Conservation (phyloP, 768 basidiomycete genomes). For the Lepiota subincarnata region DNA sequence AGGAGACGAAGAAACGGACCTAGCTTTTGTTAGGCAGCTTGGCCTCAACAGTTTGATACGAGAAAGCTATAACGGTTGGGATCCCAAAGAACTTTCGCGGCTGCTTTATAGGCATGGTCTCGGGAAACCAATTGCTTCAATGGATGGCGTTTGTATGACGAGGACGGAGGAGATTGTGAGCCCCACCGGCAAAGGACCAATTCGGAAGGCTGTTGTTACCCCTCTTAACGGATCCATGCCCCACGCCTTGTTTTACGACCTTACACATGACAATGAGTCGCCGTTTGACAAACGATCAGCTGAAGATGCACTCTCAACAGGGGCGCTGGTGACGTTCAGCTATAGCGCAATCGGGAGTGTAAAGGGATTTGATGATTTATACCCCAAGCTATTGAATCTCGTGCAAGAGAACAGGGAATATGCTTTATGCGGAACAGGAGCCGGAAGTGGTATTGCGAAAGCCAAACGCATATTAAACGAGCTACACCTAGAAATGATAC, state of each 20-base stretch:
- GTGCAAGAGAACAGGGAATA: constrained; percentile 83
- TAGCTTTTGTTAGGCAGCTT: constrained; percentile 84
- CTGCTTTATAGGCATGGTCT: constrained; percentile 87
- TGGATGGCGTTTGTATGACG: constrained; percentile 86
- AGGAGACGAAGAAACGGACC: constrained; percentile 90
- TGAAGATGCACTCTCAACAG: constrained; percentile 93
- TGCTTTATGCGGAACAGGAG: constrained; percentile 55
- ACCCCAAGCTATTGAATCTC: constrained; percentile 89
- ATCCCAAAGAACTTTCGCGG: constrained; percentile 87
- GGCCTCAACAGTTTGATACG: constrained; percentile 93
- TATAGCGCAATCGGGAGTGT: constrained; percentile 87
- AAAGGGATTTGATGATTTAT: constrained; percentile 96
- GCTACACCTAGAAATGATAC: constrained; percentile 87
- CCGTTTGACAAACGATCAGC: constrained; percentile 86
- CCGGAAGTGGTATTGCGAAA: constrained; percentile 52
- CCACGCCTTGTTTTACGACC: constrained; percentile 91
- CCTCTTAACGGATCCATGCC: constrained; percentile 84
- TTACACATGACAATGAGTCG: constrained; percentile 97
- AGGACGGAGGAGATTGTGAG: constrained; percentile 72
- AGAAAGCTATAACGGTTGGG: constrained; percentile 89
- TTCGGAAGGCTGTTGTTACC: constrained; percentile 67
- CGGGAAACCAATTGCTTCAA: constrained; percentile 93
- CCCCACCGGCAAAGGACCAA: constrained; percentile 78
- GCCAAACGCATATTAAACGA: constrained; percentile 77
- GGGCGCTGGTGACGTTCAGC: constrained; percentile 88